Percentiles rank a stretch among this genome's conserved stretches.
phyloP scores from a whole-genome alignment of 2,329 filamentous ascomycete species.

The Alternaria arbusti region DNA sequence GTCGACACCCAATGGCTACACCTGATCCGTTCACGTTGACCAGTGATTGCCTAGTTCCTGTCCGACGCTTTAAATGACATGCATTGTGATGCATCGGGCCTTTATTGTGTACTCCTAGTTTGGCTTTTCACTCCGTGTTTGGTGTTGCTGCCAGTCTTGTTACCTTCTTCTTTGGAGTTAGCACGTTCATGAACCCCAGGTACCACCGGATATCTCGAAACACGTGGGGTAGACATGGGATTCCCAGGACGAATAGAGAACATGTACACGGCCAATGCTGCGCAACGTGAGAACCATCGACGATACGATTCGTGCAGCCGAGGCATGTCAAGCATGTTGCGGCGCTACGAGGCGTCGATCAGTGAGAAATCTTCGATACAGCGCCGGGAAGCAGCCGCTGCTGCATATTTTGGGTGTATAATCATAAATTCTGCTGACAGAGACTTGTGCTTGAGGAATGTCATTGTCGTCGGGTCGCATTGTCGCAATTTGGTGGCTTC shows the following conservation, averaged over 20 bases:
- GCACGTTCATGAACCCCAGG: slow-evolving; percentile 3
- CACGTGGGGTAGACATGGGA: slow-evolving; percentile 1
- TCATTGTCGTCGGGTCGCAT: not conserved
- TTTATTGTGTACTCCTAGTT: slow-evolving; percentile 14
- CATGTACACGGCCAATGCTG: not conserved
- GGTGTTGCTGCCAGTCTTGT: slow-evolving; percentile 15
- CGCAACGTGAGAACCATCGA: slow-evolving; percentile 4
- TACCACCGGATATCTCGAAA: not conserved
- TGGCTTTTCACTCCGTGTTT: slow-evolving; percentile 11
- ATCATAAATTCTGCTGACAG: not conserved
- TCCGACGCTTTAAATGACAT: slow-evolving; percentile 8
- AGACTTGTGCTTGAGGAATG: not conserved
- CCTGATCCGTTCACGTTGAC: slow-evolving; percentile 17
- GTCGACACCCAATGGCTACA: slow-evolving; percentile 10
- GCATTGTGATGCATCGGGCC: slow-evolving; percentile 18
- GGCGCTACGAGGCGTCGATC: not conserved
- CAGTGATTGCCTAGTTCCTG: not conserved
- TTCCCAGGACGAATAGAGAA: not conserved
- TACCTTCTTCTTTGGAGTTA: slow-evolving; percentile 34
- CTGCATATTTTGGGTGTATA: not conserved
- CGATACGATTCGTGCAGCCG: slow-evolving; percentile 1
- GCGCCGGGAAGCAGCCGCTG: not conserved
- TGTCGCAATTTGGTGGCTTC: not conserved
- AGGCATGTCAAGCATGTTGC: not conserved
- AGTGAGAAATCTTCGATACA: not conserved